Conservation (phyloP, 441 rosid species). For the Pelargonium australe region DNA sequence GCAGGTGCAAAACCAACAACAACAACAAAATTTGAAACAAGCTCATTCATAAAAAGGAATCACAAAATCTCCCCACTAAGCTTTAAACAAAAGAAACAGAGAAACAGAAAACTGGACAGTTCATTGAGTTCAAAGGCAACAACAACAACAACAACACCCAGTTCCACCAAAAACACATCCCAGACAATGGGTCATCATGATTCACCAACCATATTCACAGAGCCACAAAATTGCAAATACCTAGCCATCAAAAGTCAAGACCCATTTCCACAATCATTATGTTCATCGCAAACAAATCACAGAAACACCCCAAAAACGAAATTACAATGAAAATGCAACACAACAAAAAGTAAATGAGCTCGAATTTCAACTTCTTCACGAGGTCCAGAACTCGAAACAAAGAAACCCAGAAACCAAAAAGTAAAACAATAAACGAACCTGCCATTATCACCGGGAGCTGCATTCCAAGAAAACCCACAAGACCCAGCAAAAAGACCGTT, state of each 20-base stretch:
- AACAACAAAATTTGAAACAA: neutral
- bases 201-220: neutral
- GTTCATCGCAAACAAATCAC: constrained; percentile 1
- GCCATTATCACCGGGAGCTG: constrained; percentile 48
- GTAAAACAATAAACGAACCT: constrained; percentile 33
- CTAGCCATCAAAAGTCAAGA: neutral
- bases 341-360: neutral
- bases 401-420: constrained; percentile 3
- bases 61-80: neutral
- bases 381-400: neutral
- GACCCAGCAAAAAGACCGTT: constrained; percentile 37
- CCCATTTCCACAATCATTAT: neutral
- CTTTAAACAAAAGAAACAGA: neutral
- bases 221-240: neutral
- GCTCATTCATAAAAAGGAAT: neutral
- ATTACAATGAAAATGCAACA: neutral
- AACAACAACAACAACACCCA: neutral
- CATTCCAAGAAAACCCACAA: constrained; percentile 38
- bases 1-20: neutral
- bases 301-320: neutral
- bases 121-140: neutral
- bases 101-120: neutral
- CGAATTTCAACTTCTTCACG: neutral
- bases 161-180: too few species aligned
- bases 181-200: too few species aligned